Base-by-base conservation (phyloP, 1,139 yeast genomes). In the Hemisphaericaspora xylanilytica region DNA sequence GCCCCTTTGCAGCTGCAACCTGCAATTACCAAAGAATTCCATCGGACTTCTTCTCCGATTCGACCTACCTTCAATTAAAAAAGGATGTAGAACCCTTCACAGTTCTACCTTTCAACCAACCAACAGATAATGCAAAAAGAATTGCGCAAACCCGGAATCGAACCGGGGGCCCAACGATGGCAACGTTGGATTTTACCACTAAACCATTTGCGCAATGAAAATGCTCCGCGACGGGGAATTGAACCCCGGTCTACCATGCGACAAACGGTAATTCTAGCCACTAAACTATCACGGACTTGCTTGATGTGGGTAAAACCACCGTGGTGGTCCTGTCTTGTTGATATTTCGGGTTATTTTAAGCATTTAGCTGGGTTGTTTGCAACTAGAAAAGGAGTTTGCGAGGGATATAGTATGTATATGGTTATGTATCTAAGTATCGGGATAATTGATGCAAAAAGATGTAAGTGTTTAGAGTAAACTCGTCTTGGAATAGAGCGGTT, bases 221-320 rank as follows among this genome's bases (percentile, higher is more conserved):
- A 39, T 32, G 50, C 80, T 75, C 80, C 79, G 78, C 74, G 78
- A 75, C 80, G 78, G 80, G 80, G 80, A 75, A 75, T 75, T 71
- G 80, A 75, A 75, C 80, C 80, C 80, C 78, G 80, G 80, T 75
- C 80, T 70, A 70, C 80, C 80, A 70, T 75, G 80, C 73, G 75
- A 65, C 71, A 66, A 65, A 65, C 70, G 70, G 70, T 60, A 62
- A 65, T 65, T 65, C 71, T 65, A 66, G 70, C 71, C 72, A 65
- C 71, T 66, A 66, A 65, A 66, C 72, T 66, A 66, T 66, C 71
- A 54, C 70, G 71, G 72, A 65, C 9, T 5, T 9, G 3, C 10
- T 29, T 12, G 22, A 17, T 17, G 32, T n/a, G 5, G 12, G 5
- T 15, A 29, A 3, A n/a, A 17, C 8, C 11, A 12, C 5, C 28